A percentile compares a stretch with the other conserved stretches of the same genome.
Evolutionary conservation across 108 stramenopile genomes (phyloP).

Genomic region (Pseudonitzschia multistriata): DNA sequence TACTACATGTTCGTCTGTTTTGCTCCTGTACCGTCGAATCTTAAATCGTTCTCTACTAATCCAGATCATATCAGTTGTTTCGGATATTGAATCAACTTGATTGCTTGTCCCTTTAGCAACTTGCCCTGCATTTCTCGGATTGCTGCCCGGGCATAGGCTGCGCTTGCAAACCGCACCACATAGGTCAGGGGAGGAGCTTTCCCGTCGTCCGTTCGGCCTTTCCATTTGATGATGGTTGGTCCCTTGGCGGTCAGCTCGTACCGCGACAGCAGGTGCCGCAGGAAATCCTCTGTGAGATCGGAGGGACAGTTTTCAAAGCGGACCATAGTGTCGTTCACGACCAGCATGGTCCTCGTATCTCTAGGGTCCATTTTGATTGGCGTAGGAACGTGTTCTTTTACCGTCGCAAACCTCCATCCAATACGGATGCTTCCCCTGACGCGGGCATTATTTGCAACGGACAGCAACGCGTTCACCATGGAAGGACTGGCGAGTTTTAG

Average conservation of each 20-base stretch:
- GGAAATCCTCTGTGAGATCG: constrained; percentile 15
- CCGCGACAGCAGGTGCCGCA: constrained; percentile 37
- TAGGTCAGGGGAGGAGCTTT: constrained; percentile 30
- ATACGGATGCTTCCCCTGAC: constrained; percentile 14
- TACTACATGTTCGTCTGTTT: not conserved
- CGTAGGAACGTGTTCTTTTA: constrained; percentile 19
- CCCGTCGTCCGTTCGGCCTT: constrained; percentile 26
- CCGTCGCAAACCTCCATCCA: constrained; percentile 38
- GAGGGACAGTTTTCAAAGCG: constrained; percentile 49
- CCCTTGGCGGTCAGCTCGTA: constrained; percentile 38
- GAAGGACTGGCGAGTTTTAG: constrained; percentile 44
- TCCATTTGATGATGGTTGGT: constrained; percentile 28
- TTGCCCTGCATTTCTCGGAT: constrained; percentile 46
- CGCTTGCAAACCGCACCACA: constrained; percentile 46
- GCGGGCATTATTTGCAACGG: constrained; percentile 13
- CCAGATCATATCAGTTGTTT: constrained; percentile 15
- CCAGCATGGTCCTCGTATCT: not conserved
- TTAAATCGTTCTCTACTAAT: not conserved
- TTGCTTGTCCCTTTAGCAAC: constrained; percentile 3
- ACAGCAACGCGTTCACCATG: constrained; percentile 38
- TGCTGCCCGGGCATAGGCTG: constrained; percentile 53
- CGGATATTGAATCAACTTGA: constrained; percentile 42
- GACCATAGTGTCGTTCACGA: constrained; percentile 46
- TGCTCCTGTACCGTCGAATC: not conserved
- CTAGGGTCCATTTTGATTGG: not conserved